Evolutionary conservation across 2,329 filamentous ascomycete species (phyloP), one percentile per base, ranked within the genome.

Genomic region (Colletotrichum sp.): DNA sequence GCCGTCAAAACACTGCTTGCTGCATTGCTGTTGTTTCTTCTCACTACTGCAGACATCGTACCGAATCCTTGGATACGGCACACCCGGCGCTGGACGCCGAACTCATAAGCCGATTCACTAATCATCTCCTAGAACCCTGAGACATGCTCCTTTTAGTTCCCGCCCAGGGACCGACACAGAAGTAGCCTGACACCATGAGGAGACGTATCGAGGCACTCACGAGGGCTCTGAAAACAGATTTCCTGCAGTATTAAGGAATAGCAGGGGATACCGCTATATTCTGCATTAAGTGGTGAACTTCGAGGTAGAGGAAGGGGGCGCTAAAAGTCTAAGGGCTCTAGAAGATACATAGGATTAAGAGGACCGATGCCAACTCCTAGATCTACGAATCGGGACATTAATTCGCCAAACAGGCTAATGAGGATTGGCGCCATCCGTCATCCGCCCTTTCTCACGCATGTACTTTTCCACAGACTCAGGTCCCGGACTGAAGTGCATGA

Each of bases 401-500:
- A 44, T 4, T 36, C 36, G 60, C 62, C 34, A 64, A 39, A 24
- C n/a, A 64, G 21, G 21, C 34, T n/a, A 49, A 28, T 24, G 36
- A 16, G n/a, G 16, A 36, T 30, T n/a, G 21, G 59, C 64, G 49
- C 21, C 32, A 63, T n/a, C 57, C 28, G 44, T 52, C 44, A 28
- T n/a, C 32, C n/a, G 57, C 57, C 52, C 62, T 16, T 71, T 75
- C 30, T 63, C 62, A 26, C 30, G 68, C 60, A 73, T 63, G 30
- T 76, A 71, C 59, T 77, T 72, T 44, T 81, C 79, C 44, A 83
- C 76, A 26, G 80, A 76, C 57, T 76, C 78, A 57, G 55, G 71
- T 12, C 71, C 77, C 6, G 83, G 83, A 44, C 81, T 81, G 62
- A 82, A 78, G 73, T 84, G 83, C 74, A 81, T 81, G 80, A 81